A percentile compares a stretch with the other conserved stretches of the same genome.
Conservation (phyloP, 805 yeast species). For the Saturnispora bothae region DNA sequence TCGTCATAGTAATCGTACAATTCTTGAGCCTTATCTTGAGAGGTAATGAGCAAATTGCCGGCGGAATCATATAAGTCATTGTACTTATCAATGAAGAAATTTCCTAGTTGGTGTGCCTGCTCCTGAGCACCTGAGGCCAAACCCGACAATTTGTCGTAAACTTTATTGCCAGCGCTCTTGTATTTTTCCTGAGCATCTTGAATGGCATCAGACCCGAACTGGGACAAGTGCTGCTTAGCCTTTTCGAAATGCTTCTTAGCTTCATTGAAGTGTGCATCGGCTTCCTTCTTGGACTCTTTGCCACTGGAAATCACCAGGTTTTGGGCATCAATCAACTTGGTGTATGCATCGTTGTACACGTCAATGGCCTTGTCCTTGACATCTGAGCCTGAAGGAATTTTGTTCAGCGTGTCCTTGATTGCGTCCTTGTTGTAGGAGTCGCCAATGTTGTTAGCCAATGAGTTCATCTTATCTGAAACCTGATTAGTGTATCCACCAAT, state of each 20-base stretch:
- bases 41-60: conserved; percentile 13
- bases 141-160: conserved; percentile 5
- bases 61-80: conserved; percentile 6
- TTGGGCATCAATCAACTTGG: conserved; percentile 24
- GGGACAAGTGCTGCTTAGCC: conserved; percentile 8
- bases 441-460: neutral
- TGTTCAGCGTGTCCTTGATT: conserved; percentile 7
- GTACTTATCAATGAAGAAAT: conserved; percentile 8
- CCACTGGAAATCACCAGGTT: conserved; percentile 24
- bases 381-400: conserved; percentile 7
- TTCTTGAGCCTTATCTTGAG: conserved; percentile 16
- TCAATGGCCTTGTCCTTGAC: conserved; percentile 10
- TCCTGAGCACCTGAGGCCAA: conserved; percentile 5
- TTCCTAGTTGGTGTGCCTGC: neutral
- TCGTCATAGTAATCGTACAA: conserved; percentile 22
- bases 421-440: conserved; percentile 1
- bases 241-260: conserved; percentile 23
- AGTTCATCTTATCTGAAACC: conserved; percentile 1
- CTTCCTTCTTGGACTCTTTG: neutral
- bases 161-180: conserved; percentile 4
- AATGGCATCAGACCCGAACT: conserved; percentile 7
- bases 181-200: conserved; percentile 4
- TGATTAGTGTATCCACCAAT: neutral
- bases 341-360: conserved; percentile 20
- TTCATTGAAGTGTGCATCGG: conserved; percentile 16